phyloP scores from a whole-genome alignment of 2,329 filamentous ascomycete species.

The Clonostachys solani region DNA sequence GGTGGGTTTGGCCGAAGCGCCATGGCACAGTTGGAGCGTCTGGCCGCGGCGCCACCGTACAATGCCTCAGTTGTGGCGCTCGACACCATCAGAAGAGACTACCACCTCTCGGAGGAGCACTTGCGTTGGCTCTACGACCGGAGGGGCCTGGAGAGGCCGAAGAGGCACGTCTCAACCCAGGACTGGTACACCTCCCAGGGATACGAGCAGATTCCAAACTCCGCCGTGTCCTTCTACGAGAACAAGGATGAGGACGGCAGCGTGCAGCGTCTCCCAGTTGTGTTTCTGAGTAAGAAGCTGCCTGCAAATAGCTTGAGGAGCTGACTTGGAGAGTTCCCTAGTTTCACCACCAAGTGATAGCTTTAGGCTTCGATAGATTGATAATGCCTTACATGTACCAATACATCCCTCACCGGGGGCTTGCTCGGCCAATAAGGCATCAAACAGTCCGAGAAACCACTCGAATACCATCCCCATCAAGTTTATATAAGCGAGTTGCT shows the following conservation, averaged over 20 bases:
- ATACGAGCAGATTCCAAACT: slow-evolving; percentile 10
- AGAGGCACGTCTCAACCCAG: slow-evolving; percentile 16
- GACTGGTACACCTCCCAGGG: slow-evolving; percentile 22
- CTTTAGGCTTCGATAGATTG: too few relatives aligned
- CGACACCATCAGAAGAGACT: slow-evolving; percentile 24
- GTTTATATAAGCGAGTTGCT: too few relatives aligned
- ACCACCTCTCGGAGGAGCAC: slow-evolving; percentile 16
- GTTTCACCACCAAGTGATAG: too few relatives aligned
- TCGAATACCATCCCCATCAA: too few relatives aligned
- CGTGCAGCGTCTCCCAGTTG: slow-evolving; percentile 4
- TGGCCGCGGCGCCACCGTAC: slow-evolving; percentile 22
- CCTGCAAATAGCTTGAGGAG: too few relatives aligned
- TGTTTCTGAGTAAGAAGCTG: slow-evolving; percentile 15
- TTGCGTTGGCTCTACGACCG: slow-evolving; percentile 16
- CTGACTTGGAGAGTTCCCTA: too few relatives aligned
- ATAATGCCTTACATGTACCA: too few relatives aligned
- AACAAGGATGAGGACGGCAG: slow-evolving; percentile 6
- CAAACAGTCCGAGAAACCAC: too few relatives aligned
- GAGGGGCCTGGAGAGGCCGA: slow-evolving; percentile 14
- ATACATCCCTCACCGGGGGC: too few relatives aligned
- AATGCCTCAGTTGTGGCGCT: slow-evolving; percentile 24
- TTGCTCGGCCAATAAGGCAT: too few relatives aligned
- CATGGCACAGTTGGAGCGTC: slow-evolving; percentile 25
- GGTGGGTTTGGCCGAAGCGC: slow-evolving; percentile 26
- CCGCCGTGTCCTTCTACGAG: slow-evolving; percentile 10